Percentiles rank a stretch among this genome's conserved stretches.
Conservation (phyloP, 2,329 filamentous ascomycete genomes). For the Ambrosiella beaveri region DNA sequence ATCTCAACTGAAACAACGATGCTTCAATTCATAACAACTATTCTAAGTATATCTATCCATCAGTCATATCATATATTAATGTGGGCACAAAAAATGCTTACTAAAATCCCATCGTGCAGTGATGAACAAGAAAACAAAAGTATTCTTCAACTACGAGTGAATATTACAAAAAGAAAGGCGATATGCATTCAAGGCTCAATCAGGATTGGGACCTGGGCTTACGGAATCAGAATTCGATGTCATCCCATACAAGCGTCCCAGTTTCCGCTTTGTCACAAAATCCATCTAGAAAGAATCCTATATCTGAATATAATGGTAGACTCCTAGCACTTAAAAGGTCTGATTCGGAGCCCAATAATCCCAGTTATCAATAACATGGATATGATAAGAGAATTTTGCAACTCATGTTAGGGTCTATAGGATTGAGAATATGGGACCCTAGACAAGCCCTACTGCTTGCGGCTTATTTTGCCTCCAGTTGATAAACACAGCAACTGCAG, state of each 20-base stretch:
- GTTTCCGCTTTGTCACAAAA: not conserved
- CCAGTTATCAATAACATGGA: not conserved
- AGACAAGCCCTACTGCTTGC: slow-evolving; percentile 4
- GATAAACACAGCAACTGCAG: slow-evolving; percentile 7
- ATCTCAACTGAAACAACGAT: no score
- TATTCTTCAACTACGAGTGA: not conserved
- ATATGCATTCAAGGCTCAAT: not conserved
- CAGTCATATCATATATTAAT: no score
- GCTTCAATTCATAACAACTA: no score
- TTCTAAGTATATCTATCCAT: no score
- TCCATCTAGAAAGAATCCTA: not conserved
- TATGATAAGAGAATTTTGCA: slow-evolving; percentile 1
- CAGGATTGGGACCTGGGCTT: not conserved
- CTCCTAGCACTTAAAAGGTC: not conserved
- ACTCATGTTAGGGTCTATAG: not conserved
- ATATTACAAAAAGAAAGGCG: not conserved
- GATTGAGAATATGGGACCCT: not conserved
- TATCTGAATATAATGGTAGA: not conserved
- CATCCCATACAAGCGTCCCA: not conserved
- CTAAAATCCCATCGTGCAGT: no score
- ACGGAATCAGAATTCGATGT: not conserved
- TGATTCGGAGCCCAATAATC: not conserved
- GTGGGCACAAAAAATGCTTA: no score
- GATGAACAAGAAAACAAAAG: not conserved
- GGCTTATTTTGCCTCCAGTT: slow-evolving; percentile 9